phyloP scores from a whole-genome alignment of 106 monocot genomes.

The Iris macrosiphon region DNA sequence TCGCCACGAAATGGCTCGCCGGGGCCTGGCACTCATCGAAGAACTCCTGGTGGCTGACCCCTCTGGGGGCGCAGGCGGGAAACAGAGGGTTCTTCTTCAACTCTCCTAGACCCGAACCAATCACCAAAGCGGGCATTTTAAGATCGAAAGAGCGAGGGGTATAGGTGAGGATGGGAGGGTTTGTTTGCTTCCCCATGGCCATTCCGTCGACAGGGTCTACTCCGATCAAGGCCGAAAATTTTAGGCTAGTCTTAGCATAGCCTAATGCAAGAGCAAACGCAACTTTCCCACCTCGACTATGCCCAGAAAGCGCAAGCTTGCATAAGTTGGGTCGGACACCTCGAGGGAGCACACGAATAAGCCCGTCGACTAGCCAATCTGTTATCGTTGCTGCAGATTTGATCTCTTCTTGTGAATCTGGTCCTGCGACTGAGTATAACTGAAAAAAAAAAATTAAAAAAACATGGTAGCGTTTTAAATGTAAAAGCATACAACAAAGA shows the following conservation, averaged over 20 bases:
- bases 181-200: slow-evolving; percentile 54
- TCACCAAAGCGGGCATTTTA: slow-evolving; percentile 39
- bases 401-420: slow-evolving; percentile 62
- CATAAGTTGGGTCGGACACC: slow-evolving; percentile 20
- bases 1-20: slow-evolving; percentile 50
- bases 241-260: slow-evolving; percentile 16
- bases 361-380: slow-evolving; percentile 44
- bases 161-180: slow-evolving; percentile 69
- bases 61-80: slow-evolving; percentile 71
- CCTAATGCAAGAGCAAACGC: slow-evolving; percentile 61
- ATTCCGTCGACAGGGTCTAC: slow-evolving; percentile 88
- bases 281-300: slow-evolving; percentile 81
- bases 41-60: slow-evolving; percentile 76
- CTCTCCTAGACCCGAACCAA: slow-evolving; percentile 66
- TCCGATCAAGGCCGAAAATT: slow-evolving; percentile 56
- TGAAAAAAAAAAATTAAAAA: slow-evolving; percentile 13
- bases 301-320: slow-evolving; percentile 52
- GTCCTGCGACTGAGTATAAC: slow-evolving; percentile 53
- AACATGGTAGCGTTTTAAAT: too few relatives aligned
- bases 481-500: too few relatives aligned
- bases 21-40: slow-evolving; percentile 64
- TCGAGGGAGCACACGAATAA: slow-evolving; percentile 26
- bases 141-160: slow-evolving; percentile 36
- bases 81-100: slow-evolving; percentile 38
- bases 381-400: slow-evolving; percentile 28